These are phyloP conservation scores for Cryptosporidium felis DNA, from an alignment of 169 alveolate species.

Conservation along the genomic window DNA sequence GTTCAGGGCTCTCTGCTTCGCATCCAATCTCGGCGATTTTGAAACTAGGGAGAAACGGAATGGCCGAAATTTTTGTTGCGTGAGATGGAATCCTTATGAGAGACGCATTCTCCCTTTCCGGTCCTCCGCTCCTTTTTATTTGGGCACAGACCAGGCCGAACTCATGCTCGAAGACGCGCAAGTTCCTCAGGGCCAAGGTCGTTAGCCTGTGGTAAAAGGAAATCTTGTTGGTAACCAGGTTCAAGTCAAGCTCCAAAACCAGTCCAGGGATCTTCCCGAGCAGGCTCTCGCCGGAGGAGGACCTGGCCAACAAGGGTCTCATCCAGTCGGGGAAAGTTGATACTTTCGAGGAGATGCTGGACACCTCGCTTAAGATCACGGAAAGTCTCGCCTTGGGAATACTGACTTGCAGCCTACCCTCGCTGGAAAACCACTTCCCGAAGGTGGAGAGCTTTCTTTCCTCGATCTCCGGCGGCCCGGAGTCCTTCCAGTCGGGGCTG, in stretches of 20 bases:
- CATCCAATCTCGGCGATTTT: conserved; percentile 2
- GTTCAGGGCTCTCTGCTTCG: too few species aligned
- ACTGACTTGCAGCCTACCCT: not conserved
- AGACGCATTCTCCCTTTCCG: not conserved
- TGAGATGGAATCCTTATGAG: conserved; percentile 14
- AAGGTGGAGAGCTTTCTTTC: conserved; percentile 9
- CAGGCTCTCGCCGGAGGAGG: not conserved
- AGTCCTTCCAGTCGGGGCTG: not conserved
- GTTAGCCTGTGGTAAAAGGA: conserved; percentile 31
- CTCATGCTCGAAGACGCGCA: not conserved
- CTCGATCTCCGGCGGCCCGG: not conserved
- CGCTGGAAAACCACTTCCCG: conserved; percentile 51
- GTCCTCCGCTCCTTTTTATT: not conserved
- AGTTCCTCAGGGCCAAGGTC: not conserved
- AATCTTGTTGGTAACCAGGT: conserved; percentile 35
- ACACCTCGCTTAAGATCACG: not conserved
- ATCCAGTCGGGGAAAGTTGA: conserved; percentile 58
- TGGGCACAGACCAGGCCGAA: conserved; percentile 3
- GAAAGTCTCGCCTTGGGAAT: conserved; percentile 13
- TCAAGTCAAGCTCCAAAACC: not conserved
- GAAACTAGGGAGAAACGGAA: conserved; percentile 15
- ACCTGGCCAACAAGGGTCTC: not conserved
- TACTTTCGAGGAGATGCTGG: not conserved
- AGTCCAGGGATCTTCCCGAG: conserved; percentile 22
- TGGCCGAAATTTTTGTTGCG: not conserved